These are phyloP conservation scores for Tetrastigma voinierianum DNA, from an alignment of 164 flowering plant species.

Conservation along the genomic window DNA sequence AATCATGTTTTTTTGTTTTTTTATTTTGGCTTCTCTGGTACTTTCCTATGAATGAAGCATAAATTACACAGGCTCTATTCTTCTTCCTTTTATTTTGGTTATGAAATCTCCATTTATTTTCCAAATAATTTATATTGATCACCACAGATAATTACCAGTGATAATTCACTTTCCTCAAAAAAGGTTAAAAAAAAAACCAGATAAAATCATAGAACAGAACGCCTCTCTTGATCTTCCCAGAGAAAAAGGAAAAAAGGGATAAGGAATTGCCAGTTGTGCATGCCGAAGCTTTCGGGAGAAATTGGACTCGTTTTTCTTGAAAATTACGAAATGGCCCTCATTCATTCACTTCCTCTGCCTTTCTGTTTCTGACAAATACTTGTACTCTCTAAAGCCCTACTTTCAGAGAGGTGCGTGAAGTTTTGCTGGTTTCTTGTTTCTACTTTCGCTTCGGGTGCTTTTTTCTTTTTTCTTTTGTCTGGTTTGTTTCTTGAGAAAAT, in stretches of 20 bases:
- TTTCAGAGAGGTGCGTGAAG: neutral
- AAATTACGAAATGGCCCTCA: constrained; percentile 20
- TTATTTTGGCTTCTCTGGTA: neutral
- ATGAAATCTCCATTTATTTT: too few relatives aligned
- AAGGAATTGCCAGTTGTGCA: constrained; percentile 1
- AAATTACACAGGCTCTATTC: too few relatives aligned
- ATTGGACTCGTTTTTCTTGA: constrained; percentile 11
- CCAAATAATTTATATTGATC: too few relatives aligned
- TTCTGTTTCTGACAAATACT: constrained; percentile 1
- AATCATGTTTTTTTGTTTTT: constrained; percentile 50
- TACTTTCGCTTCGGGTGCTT: neutral
- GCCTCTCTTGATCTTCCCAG: too few relatives aligned
- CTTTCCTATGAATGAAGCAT: neutral
- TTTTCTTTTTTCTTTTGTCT: neutral
- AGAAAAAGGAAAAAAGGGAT: neutral
- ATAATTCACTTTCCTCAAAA: too few relatives aligned
- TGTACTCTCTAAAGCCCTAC: neutral
- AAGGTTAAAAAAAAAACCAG: too few relatives aligned
- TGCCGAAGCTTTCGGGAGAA: constrained; percentile 9
- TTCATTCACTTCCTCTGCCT: constrained; percentile 7
- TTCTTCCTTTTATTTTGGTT: too few relatives aligned
- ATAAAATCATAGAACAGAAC: too few relatives aligned
- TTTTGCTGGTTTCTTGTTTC: neutral
- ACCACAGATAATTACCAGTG: too few relatives aligned
- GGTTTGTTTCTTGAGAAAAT: constrained; percentile 1